Evolutionary conservation across 2,329 filamentous ascomycete genomes (phyloP), one percentile per base, ranked within the genome.

Genomic region (Parascedosporium putredinis): DNA sequence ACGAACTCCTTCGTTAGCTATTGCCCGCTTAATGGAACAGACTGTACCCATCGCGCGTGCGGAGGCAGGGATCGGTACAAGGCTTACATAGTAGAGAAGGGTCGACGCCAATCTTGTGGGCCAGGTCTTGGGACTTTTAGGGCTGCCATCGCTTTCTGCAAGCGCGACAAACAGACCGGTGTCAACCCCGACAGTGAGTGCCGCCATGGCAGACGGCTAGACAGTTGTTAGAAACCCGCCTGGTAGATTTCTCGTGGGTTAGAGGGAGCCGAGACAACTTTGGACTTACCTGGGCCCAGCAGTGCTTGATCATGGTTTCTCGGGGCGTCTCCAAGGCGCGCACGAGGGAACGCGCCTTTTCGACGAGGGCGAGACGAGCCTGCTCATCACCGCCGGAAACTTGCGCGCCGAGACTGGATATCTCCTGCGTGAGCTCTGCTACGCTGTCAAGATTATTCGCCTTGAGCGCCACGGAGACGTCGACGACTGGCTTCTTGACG

Each of bases 231-330:
- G 33, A 38, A 20, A 48, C 33, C n/a, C 10, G 14, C 20, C 16
- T 10, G 1, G 10, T 3, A 14, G 6, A 8, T 20, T 16, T 12
- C 12, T 31, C 27, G 38, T 10, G 20, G 33, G 33, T 14, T 36
- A 18, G 38, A 10, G 6, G 10, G 20, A 8, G 3, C 20, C 16
- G n/a, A 20, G 48, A 51, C n/a, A n/a, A n/a, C n/a, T n/a, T n/a
- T 2, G 7, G 5, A 38, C 56, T 51, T 55, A 63, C 64, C 62
- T 74, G 63, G 0, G 67, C 68, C 68, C 71, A 74, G 53, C 58
- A 62, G 42, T 73, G 69, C 50, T 67, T 62, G 49, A 73, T 63
- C 62, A 74, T 72, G 0, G 70, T 69, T 58, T 75, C 72, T 5
- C 70, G 62, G 0, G 72, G 72, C 0, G 68, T 73, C 54, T 75